These are phyloP conservation scores for Anthoceros angustus DNA, from an alignment of 225 moss, liverwort and hornwort species.

Conservation along the genomic window DNA sequence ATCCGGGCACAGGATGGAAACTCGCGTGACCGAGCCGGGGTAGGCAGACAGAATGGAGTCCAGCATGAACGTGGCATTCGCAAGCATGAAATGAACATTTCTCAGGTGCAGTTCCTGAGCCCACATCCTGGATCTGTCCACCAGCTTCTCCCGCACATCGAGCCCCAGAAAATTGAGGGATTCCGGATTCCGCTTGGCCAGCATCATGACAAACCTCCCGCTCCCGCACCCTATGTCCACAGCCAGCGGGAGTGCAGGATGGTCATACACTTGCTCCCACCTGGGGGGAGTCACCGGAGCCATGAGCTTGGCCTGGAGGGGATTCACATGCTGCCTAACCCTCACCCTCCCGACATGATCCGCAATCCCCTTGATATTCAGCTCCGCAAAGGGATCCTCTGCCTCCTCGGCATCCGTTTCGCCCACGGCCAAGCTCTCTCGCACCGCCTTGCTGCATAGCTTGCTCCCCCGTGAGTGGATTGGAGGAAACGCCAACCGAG, in stretches of 20 bases:
- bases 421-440: slow-evolving; percentile 17
- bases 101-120: slow-evolving; percentile 51
- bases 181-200: slow-evolving; percentile 45
- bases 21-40: slow-evolving; percentile 43
- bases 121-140: slow-evolving; percentile 60
- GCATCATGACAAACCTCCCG: slow-evolving; percentile 57
- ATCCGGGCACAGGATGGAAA: slow-evolving; percentile 71
- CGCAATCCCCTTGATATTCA: slow-evolving; percentile 35
- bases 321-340: slow-evolving; percentile 80
- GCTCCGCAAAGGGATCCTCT: slow-evolving; percentile 55
- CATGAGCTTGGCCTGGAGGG: slow-evolving; percentile 55
- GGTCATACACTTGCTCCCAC: slow-evolving; percentile 44
- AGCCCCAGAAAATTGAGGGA: slow-evolving; percentile 52
- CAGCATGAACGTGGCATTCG: slow-evolving; percentile 66
- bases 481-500: too few relatives aligned
- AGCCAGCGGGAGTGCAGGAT: slow-evolving; percentile 45
- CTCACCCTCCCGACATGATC: slow-evolving; percentile 54
- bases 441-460: slow-evolving; percentile 13
- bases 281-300: slow-evolving; percentile 40
- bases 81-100: slow-evolving; percentile 52
- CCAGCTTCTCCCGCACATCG: slow-evolving; percentile 59
- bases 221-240: slow-evolving; percentile 81
- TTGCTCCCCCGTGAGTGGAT: not conserved
- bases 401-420: slow-evolving; percentile 21
- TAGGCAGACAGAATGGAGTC: slow-evolving; percentile 42